A percentile compares a stretch with the other conserved stretches of the same genome.
Evolutionary conservation across 768 basidiomycete genomes (phyloP).

Genomic region (Boletus pseudopeckii): DNA sequence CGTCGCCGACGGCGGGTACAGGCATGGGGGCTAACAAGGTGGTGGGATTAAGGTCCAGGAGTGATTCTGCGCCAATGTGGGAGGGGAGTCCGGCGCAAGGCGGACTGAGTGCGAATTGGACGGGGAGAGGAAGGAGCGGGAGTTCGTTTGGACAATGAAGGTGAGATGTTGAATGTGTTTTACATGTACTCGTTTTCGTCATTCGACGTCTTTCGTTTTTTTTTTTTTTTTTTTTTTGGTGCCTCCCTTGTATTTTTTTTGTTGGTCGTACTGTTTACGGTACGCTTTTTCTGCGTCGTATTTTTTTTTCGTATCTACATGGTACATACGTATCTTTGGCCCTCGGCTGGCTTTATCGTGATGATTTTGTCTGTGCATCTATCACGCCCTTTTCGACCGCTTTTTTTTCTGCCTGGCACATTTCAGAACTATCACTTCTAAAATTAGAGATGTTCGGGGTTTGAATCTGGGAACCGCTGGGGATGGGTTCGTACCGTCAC

Average conservation of each 20-base stretch:
- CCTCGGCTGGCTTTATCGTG: neutral
- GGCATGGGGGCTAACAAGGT: slow-evolving; percentile 15
- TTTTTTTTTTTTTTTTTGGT: neutral
- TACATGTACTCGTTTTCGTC: slow-evolving; percentile 12
- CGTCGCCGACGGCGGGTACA: slow-evolving; percentile 12
- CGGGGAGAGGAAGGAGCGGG: slow-evolving; percentile 25
- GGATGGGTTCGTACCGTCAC: neutral
- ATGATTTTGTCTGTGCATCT: neutral
- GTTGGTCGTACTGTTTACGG: neutral
- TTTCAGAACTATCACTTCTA: no score
- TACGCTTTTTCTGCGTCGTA: neutral
- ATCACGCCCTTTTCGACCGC: no score
- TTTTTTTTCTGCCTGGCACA: no score
- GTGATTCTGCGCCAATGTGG: slow-evolving; percentile 27
- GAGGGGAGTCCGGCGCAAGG: slow-evolving; percentile 15
- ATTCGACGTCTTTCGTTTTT: slow-evolving; percentile 24
- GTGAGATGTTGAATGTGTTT: neutral
- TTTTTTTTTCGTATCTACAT: neutral
- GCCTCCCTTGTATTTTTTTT: neutral
- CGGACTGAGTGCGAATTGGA: slow-evolving; percentile 30
- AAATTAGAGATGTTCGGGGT: neutral
- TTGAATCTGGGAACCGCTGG: neutral
- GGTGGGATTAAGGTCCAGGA: slow-evolving; percentile 21
- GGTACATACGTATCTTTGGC: neutral
- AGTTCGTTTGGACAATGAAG: slow-evolving; percentile 27